phyloP scores from a whole-genome alignment of 805 yeast genomes.

The Ogataea polymorpha region DNA sequence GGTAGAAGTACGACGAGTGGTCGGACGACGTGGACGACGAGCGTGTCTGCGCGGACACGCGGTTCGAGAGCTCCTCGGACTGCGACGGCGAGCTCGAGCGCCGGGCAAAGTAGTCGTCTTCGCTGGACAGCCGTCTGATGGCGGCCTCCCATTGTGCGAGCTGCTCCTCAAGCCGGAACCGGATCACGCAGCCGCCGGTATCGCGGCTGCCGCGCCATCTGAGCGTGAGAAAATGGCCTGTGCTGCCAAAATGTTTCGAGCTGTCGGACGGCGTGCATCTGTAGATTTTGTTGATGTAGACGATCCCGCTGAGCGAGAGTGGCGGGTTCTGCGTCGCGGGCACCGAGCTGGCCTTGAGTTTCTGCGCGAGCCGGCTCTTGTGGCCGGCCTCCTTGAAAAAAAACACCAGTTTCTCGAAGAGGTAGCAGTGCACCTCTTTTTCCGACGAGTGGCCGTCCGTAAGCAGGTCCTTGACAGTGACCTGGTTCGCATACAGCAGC shows the following conservation, averaged over 20 bases:
- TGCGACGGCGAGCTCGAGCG: constrained; percentile 11
- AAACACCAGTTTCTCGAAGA: constrained; percentile 68
- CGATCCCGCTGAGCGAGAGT: constrained; percentile 31
- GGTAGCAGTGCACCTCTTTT: constrained; percentile 82
- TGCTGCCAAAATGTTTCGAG: constrained; percentile 28
- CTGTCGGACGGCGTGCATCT: constrained; percentile 30
- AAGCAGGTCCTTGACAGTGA: constrained; percentile 58
- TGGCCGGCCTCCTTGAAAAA: constrained; percentile 59
- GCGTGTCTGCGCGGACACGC: constrained; percentile 21
- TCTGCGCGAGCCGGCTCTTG: constrained; percentile 45
- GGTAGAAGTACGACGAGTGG: constrained; percentile 18
- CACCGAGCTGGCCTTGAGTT: constrained; percentile 47
- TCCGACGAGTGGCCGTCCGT: constrained; percentile 59
- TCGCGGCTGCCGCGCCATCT: constrained; percentile 87
- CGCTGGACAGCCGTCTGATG: constrained; percentile 44
- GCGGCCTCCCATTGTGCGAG: constrained; percentile 79
- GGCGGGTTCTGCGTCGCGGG: constrained; percentile 26
- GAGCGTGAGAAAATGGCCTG: constrained; percentile 60
- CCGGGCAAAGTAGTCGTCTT: constrained; percentile 19
- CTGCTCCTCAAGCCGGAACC: constrained; percentile 79
- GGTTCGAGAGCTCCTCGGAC: constrained; percentile 8
- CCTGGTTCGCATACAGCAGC: constrained; percentile 68
- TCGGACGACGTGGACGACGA: constrained; percentile 27
- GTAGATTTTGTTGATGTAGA: constrained; percentile 29
- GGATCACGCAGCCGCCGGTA: constrained; percentile 78